A percentile compares a stretch with the other conserved stretches of the same genome.
phyloP scores from a whole-genome alignment of 352 stramenopile genomes.

The Phytopythium cucurbitacearum region DNA sequence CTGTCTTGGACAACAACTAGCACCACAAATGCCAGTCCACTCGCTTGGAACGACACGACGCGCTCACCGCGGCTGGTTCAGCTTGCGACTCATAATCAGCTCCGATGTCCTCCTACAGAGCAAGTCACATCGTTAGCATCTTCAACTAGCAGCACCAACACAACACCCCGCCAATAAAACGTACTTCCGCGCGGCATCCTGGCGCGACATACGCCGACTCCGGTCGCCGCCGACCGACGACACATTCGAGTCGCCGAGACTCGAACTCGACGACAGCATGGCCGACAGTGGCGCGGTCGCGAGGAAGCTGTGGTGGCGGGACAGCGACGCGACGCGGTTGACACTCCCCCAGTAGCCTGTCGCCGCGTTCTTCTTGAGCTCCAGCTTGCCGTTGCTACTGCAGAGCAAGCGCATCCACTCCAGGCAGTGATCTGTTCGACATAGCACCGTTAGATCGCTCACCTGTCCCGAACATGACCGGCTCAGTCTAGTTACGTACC shows the following conservation, averaged over 20 bases:
- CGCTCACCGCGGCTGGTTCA: slow-evolving; percentile 35
- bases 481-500: slow-evolving; percentile 27
- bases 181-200: slow-evolving; percentile 76
- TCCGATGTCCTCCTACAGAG: slow-evolving; percentile 70
- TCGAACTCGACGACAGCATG: slow-evolving; percentile 24
- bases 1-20: too few species aligned
- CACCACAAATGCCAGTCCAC: too few species aligned
- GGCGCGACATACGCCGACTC: slow-evolving; percentile 59
- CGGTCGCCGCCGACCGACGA: slow-evolving; percentile 23
- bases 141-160: slow-evolving; percentile 1
- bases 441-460: not conserved
- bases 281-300: slow-evolving; percentile 48
- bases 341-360: slow-evolving; percentile 83
- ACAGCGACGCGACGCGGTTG: slow-evolving; percentile 82
- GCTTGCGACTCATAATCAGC: slow-evolving; percentile 83
- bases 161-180: slow-evolving; percentile 9
- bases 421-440: slow-evolving; percentile 64
- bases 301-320: slow-evolving; percentile 82
- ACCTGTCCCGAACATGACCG: not conserved
- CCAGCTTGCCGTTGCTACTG: slow-evolving; percentile 79
- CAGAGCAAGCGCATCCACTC: slow-evolving; percentile 88
- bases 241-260: slow-evolving; percentile 12
- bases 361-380: slow-evolving; percentile 86
- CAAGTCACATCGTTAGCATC: slow-evolving; percentile 8
- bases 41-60: slow-evolving; percentile 2